Percentiles rank a stretch among this genome's conserved stretches.
Evolutionary conservation across 805 yeast genomes (phyloP).

Genomic region (Phaffomyces thermotolerans): DNA sequence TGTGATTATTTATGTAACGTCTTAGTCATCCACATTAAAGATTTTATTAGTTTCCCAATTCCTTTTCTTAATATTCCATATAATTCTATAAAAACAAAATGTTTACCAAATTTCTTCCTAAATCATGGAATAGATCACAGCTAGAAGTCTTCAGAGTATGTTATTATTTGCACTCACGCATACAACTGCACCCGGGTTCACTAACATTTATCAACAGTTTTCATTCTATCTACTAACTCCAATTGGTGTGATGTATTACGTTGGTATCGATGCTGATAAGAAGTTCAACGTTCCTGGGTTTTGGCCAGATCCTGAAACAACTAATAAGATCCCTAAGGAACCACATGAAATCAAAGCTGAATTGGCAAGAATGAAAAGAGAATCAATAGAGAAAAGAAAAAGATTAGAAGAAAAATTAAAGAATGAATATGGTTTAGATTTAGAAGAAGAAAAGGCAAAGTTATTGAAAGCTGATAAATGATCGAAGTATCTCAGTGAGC

Average conservation of each 20-base stretch:
- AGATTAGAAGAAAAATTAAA: slow-evolving; percentile 65
- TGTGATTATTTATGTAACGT: too few relatives aligned
- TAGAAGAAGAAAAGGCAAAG: slow-evolving; percentile 38
- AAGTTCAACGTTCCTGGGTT: slow-evolving; percentile 89
- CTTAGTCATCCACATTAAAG: too few relatives aligned
- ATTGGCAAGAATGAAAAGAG: slow-evolving; percentile 77
- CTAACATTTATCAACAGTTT: slow-evolving; percentile 35
- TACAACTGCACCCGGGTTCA: not conserved
- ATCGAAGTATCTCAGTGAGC: too few relatives aligned
- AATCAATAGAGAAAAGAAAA: slow-evolving; percentile 63
- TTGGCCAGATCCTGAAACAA: slow-evolving; percentile 94
- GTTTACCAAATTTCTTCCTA: slow-evolving; percentile 1
- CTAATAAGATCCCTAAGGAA: slow-evolving; percentile 88
- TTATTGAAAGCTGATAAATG: slow-evolving; percentile 13
- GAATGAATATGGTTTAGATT: slow-evolving; percentile 55
- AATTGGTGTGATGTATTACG: slow-evolving; percentile 85
- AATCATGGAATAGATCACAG: slow-evolving; percentile 8
- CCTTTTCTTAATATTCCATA: too few relatives aligned
- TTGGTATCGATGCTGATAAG: slow-evolving; percentile 83
- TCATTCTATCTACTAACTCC: slow-evolving; percentile 83
- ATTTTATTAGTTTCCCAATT: too few relatives aligned
- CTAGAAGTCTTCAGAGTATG: slow-evolving; percentile 12
- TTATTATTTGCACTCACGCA: not conserved
- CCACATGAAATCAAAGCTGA: slow-evolving; percentile 89
- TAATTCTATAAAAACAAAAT: too few relatives aligned